Conservation (phyloP, 805 yeast species). For the Barnettozyma wickerhamii region DNA sequence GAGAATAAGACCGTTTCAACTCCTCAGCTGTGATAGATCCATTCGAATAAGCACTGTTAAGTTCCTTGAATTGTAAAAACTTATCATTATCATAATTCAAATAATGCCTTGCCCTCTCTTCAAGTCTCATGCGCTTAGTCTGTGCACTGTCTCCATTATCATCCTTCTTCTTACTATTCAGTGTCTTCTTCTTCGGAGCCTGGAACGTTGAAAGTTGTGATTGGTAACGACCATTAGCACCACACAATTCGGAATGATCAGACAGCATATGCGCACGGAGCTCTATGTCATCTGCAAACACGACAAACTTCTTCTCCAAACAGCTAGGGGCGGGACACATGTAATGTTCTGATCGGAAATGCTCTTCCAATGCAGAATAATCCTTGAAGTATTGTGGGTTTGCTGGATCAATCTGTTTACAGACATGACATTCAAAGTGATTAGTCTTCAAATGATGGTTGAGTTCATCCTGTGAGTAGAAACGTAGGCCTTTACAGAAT, state of each 20-base stretch:
- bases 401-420: constrained; percentile 63
- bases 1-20: constrained; percentile 41
- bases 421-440: constrained; percentile 88
- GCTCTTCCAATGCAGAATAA: constrained; percentile 69
- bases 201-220: constrained; percentile 62
- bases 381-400: constrained; percentile 73
- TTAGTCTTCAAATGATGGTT: constrained; percentile 72
- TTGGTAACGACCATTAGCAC: constrained; percentile 37
- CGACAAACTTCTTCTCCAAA: constrained; percentile 86
- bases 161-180: constrained; percentile 19
- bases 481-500: constrained; percentile 69
- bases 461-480: constrained; percentile 86
- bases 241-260: constrained; percentile 65
- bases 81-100: constrained; percentile 47
- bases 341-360: constrained; percentile 70
- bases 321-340: constrained; percentile 75
- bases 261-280: constrained; percentile 82
- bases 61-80: constrained; percentile 43
- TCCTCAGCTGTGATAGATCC: constrained; percentile 44
- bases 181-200: constrained; percentile 20
- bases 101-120: constrained; percentile 83
- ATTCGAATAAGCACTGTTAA: constrained; percentile 45
- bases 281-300: constrained; percentile 81
- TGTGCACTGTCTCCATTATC: constrained; percentile 31
- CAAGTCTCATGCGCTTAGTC: constrained; percentile 57